Base-by-base conservation (phyloP, 1,284 basidiomycete species). In the Puccinia triticina region DNA sequence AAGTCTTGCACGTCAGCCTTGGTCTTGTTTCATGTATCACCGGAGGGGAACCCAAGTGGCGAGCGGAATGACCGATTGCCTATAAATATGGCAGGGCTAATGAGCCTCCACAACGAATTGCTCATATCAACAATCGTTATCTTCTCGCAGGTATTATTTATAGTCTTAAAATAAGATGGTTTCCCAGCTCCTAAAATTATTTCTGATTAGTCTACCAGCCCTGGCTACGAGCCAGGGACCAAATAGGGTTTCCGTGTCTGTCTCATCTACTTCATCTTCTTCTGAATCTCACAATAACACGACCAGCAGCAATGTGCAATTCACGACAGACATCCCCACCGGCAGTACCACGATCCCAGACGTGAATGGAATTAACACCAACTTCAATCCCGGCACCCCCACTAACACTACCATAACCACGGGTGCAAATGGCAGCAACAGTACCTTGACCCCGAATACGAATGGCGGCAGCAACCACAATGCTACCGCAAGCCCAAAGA, bases 61-160 rank as follows among this genome's bases (percentile, higher is more conserved):
- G 40, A 43, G 40, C 40, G 40, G 40, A 43, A 43, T 43, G 40
- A 43, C 32, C 29, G 14, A 34, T 34, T 29, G 2, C 59, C 10
- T 64, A 64, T 64, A 64, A 64, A 64, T 32, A 64, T 29, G 59
- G 59, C 32, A 64, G 29, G 59, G 32, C 4, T 64, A n/a, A n/a
- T 12, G 26, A 12, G 29, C 14, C 29, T 34, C 29, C 8, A 14
- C 14, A 3, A 37, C 59, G 14, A 37, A 29, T 12, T 32, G 4
- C 1, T 23, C 57, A 43, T 59, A 12, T 29, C n/a, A 12, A 7
- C 11, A 29, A 23, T 12, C 57, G 3, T 59, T 59, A 59, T 59
- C 57, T 26, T 26, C 57, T 10, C 10, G 3, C 23, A n/a, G 11
- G 26, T 59, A 64, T 14, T 12, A 59, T 12, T 26, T 23, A 14